Evolutionary conservation across 805 yeast genomes (phyloP).

Genomic region (Metschnikowia rubicola): DNA sequence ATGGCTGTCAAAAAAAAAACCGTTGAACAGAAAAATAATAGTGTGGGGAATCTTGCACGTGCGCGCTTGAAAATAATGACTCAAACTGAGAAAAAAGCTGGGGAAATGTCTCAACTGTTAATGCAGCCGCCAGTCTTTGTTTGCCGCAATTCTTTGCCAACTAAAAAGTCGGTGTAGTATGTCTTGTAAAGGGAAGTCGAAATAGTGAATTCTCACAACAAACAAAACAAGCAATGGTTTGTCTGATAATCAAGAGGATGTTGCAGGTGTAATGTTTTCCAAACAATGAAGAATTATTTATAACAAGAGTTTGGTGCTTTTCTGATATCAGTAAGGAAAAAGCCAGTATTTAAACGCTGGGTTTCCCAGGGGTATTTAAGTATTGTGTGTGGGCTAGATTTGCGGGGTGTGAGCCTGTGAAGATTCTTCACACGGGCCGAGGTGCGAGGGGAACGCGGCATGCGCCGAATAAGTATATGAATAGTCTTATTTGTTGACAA

Average conservation of each 20-base stretch:
- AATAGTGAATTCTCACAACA: too few species aligned
- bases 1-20: background rate
- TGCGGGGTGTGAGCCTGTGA: conserved; percentile 17
- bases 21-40: background rate
- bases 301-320: too few species aligned
- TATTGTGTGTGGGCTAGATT: background rate
- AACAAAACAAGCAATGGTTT: too few species aligned
- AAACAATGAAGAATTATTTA: too few species aligned
- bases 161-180: background rate
- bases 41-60: conserved; percentile 1
- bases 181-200: too few species aligned
- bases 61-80: background rate
- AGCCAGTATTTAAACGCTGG: too few species aligned
- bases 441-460: conserved; percentile 3
- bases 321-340: too few species aligned
- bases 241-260: too few species aligned
- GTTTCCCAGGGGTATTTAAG: background rate
- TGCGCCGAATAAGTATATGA: background rate
- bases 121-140: background rate
- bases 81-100: background rate
- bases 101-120: background rate
- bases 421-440: conserved; percentile 14
- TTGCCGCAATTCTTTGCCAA: background rate
- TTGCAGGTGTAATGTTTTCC: too few species aligned
- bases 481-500: background rate